Conservation (phyloP, 805 yeast species). For the Zygoascus biomembranicola region DNA sequence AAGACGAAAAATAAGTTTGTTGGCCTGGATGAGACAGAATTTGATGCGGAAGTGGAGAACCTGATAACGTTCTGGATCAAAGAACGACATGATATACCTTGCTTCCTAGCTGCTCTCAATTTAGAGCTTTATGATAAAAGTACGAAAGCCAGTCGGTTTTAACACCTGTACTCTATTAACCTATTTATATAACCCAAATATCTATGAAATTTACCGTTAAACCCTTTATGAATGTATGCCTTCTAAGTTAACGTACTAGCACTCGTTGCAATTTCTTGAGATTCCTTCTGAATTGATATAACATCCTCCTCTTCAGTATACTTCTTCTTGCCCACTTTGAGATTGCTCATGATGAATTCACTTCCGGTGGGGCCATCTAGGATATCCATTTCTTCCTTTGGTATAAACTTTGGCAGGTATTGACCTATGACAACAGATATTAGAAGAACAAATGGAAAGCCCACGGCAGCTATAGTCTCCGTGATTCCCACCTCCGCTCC, state of each 20-base stretch:
- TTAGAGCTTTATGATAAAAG: conserved; percentile 51
- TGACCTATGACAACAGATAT: conserved; percentile 55
- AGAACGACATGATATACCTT: conserved; percentile 62
- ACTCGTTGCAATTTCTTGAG: no score
- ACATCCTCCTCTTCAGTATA: not conserved
- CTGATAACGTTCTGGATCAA: conserved; percentile 59
- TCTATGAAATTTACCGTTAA: no score
- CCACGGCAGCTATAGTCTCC: conserved; percentile 83
- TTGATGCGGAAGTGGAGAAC: conserved; percentile 36
- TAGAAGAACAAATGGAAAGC: conserved; percentile 81
- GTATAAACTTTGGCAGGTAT: conserved; percentile 55
- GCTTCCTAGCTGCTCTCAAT: conserved; percentile 68
- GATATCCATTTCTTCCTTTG: conserved; percentile 46
- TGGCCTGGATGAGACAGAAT: conserved; percentile 25
- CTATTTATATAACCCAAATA: not conserved
- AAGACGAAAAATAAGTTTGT: conserved; percentile 45
- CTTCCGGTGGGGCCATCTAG: conserved; percentile 54
- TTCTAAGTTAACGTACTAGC: no score
- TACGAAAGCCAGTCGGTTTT: conserved; percentile 14
- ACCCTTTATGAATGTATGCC: no score
- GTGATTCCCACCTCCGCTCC: conserved; percentile 80
- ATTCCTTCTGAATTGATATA: not conserved
- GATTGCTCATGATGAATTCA: conserved; percentile 30
- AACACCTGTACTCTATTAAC: not conserved
- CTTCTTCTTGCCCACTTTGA: conserved; percentile 4